Evolutionary conservation across 495 filamentous ascomycete genomes (phyloP).

Genomic region (Penicillium dipodomyicola): DNA sequence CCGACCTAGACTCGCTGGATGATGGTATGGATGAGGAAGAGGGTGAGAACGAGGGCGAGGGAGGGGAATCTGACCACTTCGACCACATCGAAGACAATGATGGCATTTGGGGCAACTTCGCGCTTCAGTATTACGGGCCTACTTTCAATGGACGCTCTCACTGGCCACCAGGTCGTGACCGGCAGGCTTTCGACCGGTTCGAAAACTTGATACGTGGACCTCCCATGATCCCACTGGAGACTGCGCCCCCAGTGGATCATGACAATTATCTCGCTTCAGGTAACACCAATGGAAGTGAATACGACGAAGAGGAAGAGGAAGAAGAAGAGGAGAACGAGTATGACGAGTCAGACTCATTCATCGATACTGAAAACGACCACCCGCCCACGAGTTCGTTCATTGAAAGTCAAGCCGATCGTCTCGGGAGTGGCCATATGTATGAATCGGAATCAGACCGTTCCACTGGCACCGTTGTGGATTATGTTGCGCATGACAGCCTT

Average conservation of each 20-base stretch:
- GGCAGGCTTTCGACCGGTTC: not conserved
- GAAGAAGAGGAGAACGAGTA: constrained; percentile 39
- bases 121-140: constrained; percentile 12
- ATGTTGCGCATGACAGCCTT: not conserved
- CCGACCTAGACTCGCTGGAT: constrained; percentile 29
- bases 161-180: not conserved
- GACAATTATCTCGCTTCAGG: not conserved
- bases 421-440: constrained; percentile 8
- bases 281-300: constrained; percentile 1
- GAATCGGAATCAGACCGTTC: constrained; percentile 4
- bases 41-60: constrained; percentile 35
- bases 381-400: constrained; percentile 7
- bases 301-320: constrained; percentile 25
- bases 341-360: constrained; percentile 42
- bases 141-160: not conserved
- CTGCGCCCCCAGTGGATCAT: constrained; percentile 1
- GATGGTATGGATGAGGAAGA: constrained; percentile 37
- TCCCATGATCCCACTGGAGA: not conserved
- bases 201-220: not conserved
- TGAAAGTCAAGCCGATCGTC: not conserved
- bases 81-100: constrained; percentile 30
- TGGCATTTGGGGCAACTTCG: constrained; percentile 21
- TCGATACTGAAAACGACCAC: constrained; percentile 34
- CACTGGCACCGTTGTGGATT: constrained; percentile 1
- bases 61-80: constrained; percentile 34